Evolutionary conservation across 2,329 filamentous ascomycete genomes (phyloP), one percentile per base, ranked within the genome.

Genomic region (Phialemoniopsis sp.): DNA sequence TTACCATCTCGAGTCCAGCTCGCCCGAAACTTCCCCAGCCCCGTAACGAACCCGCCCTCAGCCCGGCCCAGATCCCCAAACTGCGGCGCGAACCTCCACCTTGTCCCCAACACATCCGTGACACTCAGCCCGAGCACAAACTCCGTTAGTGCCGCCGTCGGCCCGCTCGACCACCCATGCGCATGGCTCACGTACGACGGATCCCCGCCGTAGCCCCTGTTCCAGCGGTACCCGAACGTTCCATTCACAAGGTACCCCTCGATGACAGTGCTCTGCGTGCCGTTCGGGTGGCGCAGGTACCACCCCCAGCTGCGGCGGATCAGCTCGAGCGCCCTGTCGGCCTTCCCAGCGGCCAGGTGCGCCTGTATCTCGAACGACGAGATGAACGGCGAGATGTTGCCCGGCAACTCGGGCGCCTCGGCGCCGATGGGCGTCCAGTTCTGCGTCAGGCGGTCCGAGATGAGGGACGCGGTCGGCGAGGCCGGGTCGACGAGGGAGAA

Each of bases 301-400:
- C 75, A 80, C 10, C 78, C 78, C 78, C 78, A 82, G 36, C 64
- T 66, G 8, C 60, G 59, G 6, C 76, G 70, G 26, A 82, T 72
- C 13, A 82, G 66, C 10, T 73, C 63, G 0, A 83, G 57, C 0
- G 78, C 76, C 29, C 77, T 70, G 8, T 58, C 52, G 2, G 76
- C 53, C 41, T 68, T 62, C 0, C 66, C 62, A 1, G 67, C 67
- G 1, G 61, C 54, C 5, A 81, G 59, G 47, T 81, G 78, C 2
- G 67, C 77, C 52, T 76, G 72, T 18, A 82, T 64, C 49, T 83
- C 78, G 46, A 80, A 73, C 13, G 69, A 73, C 8, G 71, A 71
- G 38, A 78, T 73, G 52, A 80, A 82, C 0, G 75, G 73, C 2
- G 71, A 73, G 28, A 82, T 65, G 46, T 80, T 78, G 4, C 69